Percentiles rank a stretch among this genome's conserved stretches.
These are phyloP conservation scores for Epichloe festucae DNA, from an alignment of 2,329 filamentous ascomycete species.

Conservation along the genomic window DNA sequence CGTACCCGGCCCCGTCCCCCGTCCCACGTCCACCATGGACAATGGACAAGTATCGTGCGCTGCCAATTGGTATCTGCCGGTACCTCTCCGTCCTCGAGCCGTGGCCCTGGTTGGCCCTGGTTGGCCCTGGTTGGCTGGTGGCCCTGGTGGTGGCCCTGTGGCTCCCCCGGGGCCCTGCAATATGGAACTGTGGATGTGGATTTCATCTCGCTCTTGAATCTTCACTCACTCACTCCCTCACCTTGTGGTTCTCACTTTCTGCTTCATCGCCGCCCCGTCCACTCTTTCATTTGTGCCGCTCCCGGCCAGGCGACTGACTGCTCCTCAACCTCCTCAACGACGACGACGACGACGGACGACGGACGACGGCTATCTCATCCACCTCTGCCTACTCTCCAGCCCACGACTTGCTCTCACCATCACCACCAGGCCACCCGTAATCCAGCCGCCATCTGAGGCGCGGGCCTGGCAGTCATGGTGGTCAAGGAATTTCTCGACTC, in stretches of 20 bases:
- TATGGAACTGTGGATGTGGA: conserved; percentile 8
- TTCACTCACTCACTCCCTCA: conserved; percentile 12
- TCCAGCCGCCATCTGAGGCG: conserved; percentile 21
- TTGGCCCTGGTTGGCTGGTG: no score
- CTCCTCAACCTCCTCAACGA: conserved; percentile 1
- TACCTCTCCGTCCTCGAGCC: neutral
- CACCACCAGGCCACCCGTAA: conserved; percentile 11
- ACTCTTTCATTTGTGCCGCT: neutral
- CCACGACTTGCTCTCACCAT: neutral
- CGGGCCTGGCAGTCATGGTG: conserved; percentile 29
- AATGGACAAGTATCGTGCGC: neutral
- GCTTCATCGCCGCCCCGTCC: conserved; percentile 1
- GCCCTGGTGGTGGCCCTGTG: no score
- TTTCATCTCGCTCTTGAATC: conserved; percentile 15
- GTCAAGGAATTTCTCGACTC: conserved; percentile 50
- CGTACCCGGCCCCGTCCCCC: neutral
- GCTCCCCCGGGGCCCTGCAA: neutral
- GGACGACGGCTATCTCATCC: neutral
- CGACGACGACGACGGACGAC: conserved; percentile 3
- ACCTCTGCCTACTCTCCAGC: neutral
- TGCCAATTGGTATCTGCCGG: neutral
- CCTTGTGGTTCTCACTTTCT: conserved; percentile 8
- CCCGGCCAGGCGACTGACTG: neutral
- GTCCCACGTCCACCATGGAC: no score
- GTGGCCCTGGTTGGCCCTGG: neutral